These are phyloP conservation scores for Arthrobotrys pseudoclavata DNA, from an alignment of 2,329 filamentous ascomycete species.

Conservation along the genomic window DNA sequence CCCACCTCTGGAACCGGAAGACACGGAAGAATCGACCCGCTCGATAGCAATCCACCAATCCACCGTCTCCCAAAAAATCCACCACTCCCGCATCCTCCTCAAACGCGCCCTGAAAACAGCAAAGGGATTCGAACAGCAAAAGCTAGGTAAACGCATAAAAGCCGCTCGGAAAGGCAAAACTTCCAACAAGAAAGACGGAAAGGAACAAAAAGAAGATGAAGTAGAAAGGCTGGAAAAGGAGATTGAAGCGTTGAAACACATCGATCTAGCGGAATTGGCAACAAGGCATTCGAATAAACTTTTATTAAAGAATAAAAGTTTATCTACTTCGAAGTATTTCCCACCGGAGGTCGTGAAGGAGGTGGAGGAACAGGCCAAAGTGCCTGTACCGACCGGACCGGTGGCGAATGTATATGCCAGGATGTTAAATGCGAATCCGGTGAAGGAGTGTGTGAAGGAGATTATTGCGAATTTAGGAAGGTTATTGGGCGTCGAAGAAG, in stretches of 20 bases:
- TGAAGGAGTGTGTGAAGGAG: constrained; percentile 69
- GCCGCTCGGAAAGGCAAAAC: constrained; percentile 63
- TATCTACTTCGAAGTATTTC: constrained; percentile 68
- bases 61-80: constrained; percentile 53
- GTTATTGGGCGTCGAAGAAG: constrained; percentile 34
- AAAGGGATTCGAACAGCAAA: constrained; percentile 83
- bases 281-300: constrained; percentile 70
- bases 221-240: constrained; percentile 75
- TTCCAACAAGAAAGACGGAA: constrained; percentile 65
- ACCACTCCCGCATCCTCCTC: constrained; percentile 52
- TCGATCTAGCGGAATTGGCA: constrained; percentile 69
- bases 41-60: constrained; percentile 54
- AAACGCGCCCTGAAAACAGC: constrained; percentile 76
- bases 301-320: constrained; percentile 70
- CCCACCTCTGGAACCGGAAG: background rate
- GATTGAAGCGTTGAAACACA: constrained; percentile 70
- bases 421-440: constrained; percentile 71
- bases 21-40: constrained; percentile 43
- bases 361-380: constrained; percentile 63
- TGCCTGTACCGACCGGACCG: constrained; percentile 33
- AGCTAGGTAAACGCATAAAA: constrained; percentile 74
- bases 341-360: constrained; percentile 65
- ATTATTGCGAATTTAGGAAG: constrained; percentile 61
- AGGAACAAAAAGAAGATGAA: constrained; percentile 65
- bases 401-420: constrained; percentile 71